Percentiles rank a stretch among this genome's conserved stretches.
Evolutionary conservation across 2,329 filamentous ascomycete genomes (phyloP).

Genomic region (Penicillium verrucosum): DNA sequence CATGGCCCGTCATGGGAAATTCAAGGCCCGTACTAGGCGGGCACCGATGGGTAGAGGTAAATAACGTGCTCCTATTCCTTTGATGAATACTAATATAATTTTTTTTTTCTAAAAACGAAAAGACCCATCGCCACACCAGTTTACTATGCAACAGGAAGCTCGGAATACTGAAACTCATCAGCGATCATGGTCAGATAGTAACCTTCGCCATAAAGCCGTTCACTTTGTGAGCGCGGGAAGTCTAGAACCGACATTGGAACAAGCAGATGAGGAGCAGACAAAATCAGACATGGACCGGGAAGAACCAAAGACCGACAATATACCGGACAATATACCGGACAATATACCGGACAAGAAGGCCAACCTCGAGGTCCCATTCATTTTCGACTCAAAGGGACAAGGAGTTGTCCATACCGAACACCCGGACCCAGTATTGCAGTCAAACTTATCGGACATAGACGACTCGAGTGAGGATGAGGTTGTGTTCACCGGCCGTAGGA

Average conservation of each 20-base stretch:
- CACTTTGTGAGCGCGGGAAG: slow-evolving; percentile 60
- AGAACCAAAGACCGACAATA: slow-evolving; percentile 9
- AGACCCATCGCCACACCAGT: slow-evolving; percentile 21
- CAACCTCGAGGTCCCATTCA: slow-evolving; percentile 22
- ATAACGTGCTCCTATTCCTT: background rate
- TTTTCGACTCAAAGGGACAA: slow-evolving; percentile 37
- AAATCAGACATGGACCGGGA: slow-evolving; percentile 1
- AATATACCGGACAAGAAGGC: background rate
- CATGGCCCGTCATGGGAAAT: slow-evolving; percentile 29
- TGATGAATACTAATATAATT: background rate
- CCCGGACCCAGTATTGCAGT: slow-evolving; percentile 21
- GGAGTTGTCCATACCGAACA: slow-evolving; percentile 28
- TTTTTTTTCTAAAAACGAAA: slow-evolving; percentile 1
- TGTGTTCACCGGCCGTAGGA: slow-evolving; percentile 37
- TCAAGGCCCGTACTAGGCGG: slow-evolving; percentile 21
- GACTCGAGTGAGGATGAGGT: slow-evolving; percentile 67
- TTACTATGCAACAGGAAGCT: slow-evolving; percentile 57
- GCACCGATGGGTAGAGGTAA: slow-evolving; percentile 1
- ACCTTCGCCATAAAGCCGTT: slow-evolving; percentile 56
- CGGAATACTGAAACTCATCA: slow-evolving; percentile 54
- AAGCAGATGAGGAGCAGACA: background rate
- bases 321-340: slow-evolving; percentile 20
- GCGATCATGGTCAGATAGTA: slow-evolving; percentile 47
- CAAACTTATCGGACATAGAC: slow-evolving; percentile 37
- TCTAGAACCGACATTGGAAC: slow-evolving; percentile 29